These are phyloP conservation scores for Ceratobasidium sp. DNA, from an alignment of 1,284 basidiomycete species.

Conservation along the genomic window DNA sequence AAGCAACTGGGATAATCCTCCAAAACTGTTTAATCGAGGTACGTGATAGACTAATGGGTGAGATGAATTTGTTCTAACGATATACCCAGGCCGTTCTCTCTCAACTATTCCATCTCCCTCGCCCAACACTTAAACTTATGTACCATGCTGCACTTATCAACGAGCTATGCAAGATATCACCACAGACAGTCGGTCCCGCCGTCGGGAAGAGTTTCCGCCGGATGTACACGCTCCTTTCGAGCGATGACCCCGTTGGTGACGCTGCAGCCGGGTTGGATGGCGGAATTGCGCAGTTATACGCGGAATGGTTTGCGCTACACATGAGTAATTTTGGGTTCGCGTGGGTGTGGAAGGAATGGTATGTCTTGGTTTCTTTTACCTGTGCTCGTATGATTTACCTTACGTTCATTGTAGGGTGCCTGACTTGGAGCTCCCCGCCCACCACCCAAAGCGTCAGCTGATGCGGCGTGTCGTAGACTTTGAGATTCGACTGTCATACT, in stretches of 20 bases:
- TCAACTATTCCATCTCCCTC: constrained; percentile 81
- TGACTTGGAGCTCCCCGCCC: constrained; percentile 76
- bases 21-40: constrained; percentile 87
- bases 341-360: constrained; percentile 99
- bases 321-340: constrained; percentile 98
- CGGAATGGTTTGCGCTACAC: constrained; percentile 96
- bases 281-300: constrained; percentile 82
- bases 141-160: constrained; percentile 93
- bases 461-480: constrained; percentile 90
- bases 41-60: constrained; percentile 15
- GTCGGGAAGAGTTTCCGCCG: constrained; percentile 95
- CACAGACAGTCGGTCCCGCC: constrained; percentile 92
- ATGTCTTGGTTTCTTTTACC: constrained; percentile 52
- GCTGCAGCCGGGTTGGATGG: constrained; percentile 84
- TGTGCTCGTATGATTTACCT: constrained; percentile 41
- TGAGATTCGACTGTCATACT: constrained; percentile 93
- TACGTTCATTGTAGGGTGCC: constrained; percentile 74
- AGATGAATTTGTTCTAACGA: no score
- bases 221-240: constrained; percentile 77
- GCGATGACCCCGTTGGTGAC: constrained; percentile 41
- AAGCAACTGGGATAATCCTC: constrained; percentile 66
- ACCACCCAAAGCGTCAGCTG: constrained; percentile 89
- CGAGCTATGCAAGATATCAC: constrained; percentile 93
- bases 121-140: constrained; percentile 79
- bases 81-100: constrained; percentile 77